Percentiles rank a stretch among this genome's conserved stretches.
Evolutionary conservation across 2,329 filamentous ascomycete genomes (phyloP).

Genomic region (Rutstroemia sp.): DNA sequence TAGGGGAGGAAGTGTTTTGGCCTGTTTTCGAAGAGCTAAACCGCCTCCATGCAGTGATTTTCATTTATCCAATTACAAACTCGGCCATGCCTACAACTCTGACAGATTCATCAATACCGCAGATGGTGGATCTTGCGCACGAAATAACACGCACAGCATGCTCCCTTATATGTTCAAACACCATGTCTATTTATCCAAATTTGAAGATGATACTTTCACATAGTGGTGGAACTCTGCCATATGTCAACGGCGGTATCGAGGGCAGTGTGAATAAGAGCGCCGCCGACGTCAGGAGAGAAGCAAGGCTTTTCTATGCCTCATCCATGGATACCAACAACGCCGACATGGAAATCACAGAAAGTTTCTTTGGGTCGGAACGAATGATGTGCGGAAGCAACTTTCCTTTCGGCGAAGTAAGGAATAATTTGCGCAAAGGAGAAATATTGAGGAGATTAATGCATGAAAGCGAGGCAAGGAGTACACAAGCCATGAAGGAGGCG

Average conservation of each 20-base stretch:
- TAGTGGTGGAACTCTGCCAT: constrained; percentile 34
- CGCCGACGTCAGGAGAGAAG: background rate
- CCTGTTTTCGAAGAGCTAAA: constrained; percentile 3
- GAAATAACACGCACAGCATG: constrained; percentile 39
- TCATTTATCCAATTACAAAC: background rate
- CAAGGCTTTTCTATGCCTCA: background rate
- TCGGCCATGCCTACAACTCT: background rate
- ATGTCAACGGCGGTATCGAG: constrained; percentile 11
- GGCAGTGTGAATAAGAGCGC: background rate
- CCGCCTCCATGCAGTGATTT: background rate
- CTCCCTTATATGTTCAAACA: constrained; percentile 33
- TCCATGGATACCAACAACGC: background rate
- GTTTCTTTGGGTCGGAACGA: background rate
- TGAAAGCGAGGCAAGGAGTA: background rate
- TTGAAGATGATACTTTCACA: constrained; percentile 42
- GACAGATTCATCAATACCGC: constrained; percentile 23
- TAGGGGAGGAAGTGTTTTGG: background rate
- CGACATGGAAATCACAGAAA: background rate
- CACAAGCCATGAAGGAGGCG: background rate
- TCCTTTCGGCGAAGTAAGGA: background rate
- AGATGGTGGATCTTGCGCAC: constrained; percentile 39
- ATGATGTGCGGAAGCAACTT: background rate
- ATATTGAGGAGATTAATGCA: background rate
- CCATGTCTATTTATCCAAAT: constrained; percentile 26
- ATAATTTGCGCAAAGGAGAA: background rate